A percentile compares a stretch with the other conserved stretches of the same genome.
phyloP scores from a whole-genome alignment of 768 basidiomycete species.

The Naganishia friedmannii region DNA sequence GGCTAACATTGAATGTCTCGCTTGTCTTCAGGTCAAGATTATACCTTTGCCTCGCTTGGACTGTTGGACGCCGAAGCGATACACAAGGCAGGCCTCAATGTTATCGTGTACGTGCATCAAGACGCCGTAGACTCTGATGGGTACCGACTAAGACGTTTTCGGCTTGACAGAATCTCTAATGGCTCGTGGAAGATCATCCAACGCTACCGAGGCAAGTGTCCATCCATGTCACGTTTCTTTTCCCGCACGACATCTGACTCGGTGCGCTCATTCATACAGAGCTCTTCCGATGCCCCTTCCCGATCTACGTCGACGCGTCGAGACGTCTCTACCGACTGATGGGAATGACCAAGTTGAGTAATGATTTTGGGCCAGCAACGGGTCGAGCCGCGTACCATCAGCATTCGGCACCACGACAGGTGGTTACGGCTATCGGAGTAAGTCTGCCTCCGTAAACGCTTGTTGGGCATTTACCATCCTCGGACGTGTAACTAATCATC shows the following conservation, averaged over 20 bases:
- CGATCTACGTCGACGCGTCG: conserved; percentile 50
- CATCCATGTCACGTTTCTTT: no score
- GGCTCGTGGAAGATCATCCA: conserved; percentile 53
- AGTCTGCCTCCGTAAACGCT: conserved; percentile 10
- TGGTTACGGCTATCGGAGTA: conserved; percentile 44
- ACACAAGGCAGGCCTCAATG: conserved; percentile 41
- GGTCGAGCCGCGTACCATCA: conserved; percentile 49
- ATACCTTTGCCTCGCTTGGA: conserved; percentile 43
- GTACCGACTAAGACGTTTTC: not conserved
- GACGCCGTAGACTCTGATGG: no score
- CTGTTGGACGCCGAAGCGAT: conserved; percentile 45
- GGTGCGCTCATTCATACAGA: no score
- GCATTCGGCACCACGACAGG: conserved; percentile 42
- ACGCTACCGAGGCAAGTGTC: conserved; percentile 38
- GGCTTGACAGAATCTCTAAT: conserved; percentile 39
- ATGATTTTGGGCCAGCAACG: conserved; percentile 48
- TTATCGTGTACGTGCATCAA: conserved; percentile 35
- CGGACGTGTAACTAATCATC: not conserved
- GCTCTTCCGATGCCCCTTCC: conserved; percentile 50
- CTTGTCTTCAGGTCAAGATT: conserved; percentile 43
- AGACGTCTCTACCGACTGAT: conserved; percentile 47
- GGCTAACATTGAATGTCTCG: not conserved
- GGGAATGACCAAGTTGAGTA: conserved; percentile 49
- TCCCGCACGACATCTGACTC: no score
- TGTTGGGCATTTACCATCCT: no score